Percentiles rank a stretch among this genome's conserved stretches.
Conservation (phyloP, 2,329 filamentous ascomycete genomes). For the Xylariaceae sp. region DNA sequence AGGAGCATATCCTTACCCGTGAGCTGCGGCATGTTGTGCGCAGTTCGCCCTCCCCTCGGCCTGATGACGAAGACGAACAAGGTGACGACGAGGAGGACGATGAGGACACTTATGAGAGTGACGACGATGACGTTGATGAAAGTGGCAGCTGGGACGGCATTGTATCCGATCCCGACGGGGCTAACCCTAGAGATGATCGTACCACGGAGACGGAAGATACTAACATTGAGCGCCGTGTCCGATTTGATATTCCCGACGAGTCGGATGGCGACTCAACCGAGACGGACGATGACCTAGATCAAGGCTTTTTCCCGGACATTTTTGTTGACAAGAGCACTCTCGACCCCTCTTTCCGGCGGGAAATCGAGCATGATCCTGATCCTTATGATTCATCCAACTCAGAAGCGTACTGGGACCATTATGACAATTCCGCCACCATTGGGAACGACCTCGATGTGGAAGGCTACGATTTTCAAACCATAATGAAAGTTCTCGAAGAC, state of each 20-base stretch:
- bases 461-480: constrained; percentile 48
- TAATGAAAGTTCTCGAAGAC: constrained; percentile 42
- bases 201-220: constrained; percentile 31
- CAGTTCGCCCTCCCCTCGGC: constrained; percentile 57
- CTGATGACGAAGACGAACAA: constrained; percentile 45
- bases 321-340: constrained; percentile 76
- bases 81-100: constrained; percentile 45
- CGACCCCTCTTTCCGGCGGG: constrained; percentile 71
- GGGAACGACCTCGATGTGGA: constrained; percentile 33
- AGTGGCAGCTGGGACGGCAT: constrained; percentile 60
- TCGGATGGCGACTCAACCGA: constrained; percentile 70
- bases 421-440: constrained; percentile 48
- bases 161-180: constrained; percentile 48
- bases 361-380: constrained; percentile 70
- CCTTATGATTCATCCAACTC: constrained; percentile 58
- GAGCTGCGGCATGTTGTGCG: constrained; percentile 41
- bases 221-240: constrained; percentile 66
- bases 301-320: constrained; percentile 71
- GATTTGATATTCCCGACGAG: constrained; percentile 68
- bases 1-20: constrained; percentile 67
- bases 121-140: constrained; percentile 44
- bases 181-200: constrained; percentile 46
- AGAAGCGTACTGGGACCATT: constrained; percentile 66
- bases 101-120: constrained; percentile 42
- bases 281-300: constrained; percentile 62